Evolutionary conservation across 2,329 filamentous ascomycete species (phyloP).

Genomic region (Bipolaris cookei): DNA sequence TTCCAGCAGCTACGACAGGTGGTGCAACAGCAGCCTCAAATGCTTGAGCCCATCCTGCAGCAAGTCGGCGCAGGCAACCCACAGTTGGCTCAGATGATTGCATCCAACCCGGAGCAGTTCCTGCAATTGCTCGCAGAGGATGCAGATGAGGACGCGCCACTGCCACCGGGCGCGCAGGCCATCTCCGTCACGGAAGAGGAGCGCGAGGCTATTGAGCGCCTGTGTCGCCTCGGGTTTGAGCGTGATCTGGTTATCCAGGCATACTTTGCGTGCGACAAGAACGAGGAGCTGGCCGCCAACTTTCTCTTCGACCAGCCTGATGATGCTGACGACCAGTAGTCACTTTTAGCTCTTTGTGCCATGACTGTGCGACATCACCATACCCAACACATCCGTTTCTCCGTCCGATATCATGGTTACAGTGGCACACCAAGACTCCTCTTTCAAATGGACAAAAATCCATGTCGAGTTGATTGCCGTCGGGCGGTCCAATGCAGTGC

Average conservation of each 20-base stretch:
- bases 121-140: constrained; percentile 88
- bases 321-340: constrained; percentile 68
- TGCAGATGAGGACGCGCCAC: constrained; percentile 78
- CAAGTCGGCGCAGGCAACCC: constrained; percentile 95
- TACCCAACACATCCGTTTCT: constrained; percentile 25
- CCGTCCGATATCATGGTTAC: constrained; percentile 33
- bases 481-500: constrained; percentile 15
- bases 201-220: constrained; percentile 92
- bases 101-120: constrained; percentile 91
- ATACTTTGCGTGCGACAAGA: constrained; percentile 99
- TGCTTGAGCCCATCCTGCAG: constrained; percentile 97
- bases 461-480: constrained; percentile 18
- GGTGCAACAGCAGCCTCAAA: constrained; percentile 95
- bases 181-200: constrained; percentile 96
- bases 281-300: constrained; percentile 97
- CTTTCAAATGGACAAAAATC: constrained; percentile 24
- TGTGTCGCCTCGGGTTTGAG: constrained; percentile 92
- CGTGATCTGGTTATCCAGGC: constrained; percentile 94
- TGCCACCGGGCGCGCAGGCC: constrained; percentile 86
- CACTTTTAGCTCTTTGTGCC: constrained; percentile 19
- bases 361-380: constrained; percentile 32
- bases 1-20: constrained; percentile 98
- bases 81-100: constrained; percentile 89
- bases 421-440: constrained; percentile 26
- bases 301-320: constrained; percentile 98